Percentiles rank a stretch among this genome's conserved stretches.
phyloP scores from a whole-genome alignment of 2,329 filamentous ascomycete genomes.

The Colletotrichum viniferum region DNA sequence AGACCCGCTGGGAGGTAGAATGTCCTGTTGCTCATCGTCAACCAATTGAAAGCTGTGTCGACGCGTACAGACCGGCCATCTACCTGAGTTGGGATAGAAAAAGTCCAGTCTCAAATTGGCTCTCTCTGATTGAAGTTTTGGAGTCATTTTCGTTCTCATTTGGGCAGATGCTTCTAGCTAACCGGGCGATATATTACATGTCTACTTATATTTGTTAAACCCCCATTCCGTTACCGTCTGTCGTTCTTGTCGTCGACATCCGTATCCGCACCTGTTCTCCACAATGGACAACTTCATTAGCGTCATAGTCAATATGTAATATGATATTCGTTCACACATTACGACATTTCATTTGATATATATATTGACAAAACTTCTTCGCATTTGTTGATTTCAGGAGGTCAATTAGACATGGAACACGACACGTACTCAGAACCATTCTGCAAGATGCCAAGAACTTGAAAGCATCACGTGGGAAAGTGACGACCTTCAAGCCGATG shows the following conservation, averaged over 20 bases:
- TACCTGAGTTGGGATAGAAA: not conserved
- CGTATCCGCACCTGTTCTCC: not conserved
- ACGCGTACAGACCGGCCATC: not conserved
- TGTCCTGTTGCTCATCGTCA: not conserved
- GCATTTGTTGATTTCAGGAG: not conserved
- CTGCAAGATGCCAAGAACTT: not conserved
- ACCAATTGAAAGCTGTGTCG: not conserved
- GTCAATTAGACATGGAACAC: not conserved
- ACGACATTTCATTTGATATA: not conserved
- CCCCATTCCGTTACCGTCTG: not conserved
- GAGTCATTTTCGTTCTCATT: not conserved
- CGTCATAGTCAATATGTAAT: not conserved
- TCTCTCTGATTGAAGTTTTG: not conserved
- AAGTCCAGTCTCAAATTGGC: not conserved
- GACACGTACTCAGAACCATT: not conserved
- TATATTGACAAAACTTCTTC: not conserved
- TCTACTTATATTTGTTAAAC: not conserved
- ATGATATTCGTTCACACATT: fast-evolving
- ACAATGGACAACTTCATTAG: not conserved
- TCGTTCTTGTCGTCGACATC: not conserved
- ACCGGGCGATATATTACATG: not conserved
- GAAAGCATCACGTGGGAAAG: not conserved
- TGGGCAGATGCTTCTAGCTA: not conserved
- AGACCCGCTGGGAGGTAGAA: not conserved
- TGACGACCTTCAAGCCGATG: not conserved